Base-by-base conservation (phyloP, 352 stramenopile genomes). In the Halophytophthora polymorphica region DNA sequence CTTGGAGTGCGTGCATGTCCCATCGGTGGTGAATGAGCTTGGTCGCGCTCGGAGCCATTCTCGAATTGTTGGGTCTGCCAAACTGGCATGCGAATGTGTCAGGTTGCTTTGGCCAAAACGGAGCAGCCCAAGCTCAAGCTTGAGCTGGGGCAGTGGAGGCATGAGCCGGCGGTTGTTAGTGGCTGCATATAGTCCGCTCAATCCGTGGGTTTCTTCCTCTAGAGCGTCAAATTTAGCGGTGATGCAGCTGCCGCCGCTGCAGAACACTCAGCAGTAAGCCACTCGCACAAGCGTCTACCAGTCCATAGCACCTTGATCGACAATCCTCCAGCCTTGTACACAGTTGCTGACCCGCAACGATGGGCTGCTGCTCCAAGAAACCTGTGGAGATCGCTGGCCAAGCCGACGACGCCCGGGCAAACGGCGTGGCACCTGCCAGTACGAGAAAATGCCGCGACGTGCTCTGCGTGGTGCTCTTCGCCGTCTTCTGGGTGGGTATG, bases 401-500 rank as follows among this genome's bases (percentile, higher is more conserved):
- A 19, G 46, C 56, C 38, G 41, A 56, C 3, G 50, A 55, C 15
- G 51, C 50, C 19, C 63, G 54, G 10, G 70, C 65, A 23, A 45
- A 56, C 8, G 75, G 74, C 8, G 78, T 90, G n/a, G 64, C 70
- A 2, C 82, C 82, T 7, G 74, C 76, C 0, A 67, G 33, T 1
- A 66, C 63, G 36, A 71, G 79, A 12, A 87, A 86, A 43, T 93
- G 79, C 37, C 75, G 81, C 37, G 83, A 93, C 50, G 62, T 76
- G 12, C 64, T 90, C 11, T 93, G 82, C 45, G 61, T 65, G 2
- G 6, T 90, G 17, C 23, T 91, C 13, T 93, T 93, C 44, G 28
- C 63, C 2, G 68, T 82, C n/a, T 91, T 89, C 56, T 90, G 82
- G 81, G 33, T 85, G 31, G 82, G 79, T 3, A 91, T 90, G 75